Evolutionary conservation across 306 rosid species (phyloP).

Genomic region (Ziziphus jujuba): DNA sequence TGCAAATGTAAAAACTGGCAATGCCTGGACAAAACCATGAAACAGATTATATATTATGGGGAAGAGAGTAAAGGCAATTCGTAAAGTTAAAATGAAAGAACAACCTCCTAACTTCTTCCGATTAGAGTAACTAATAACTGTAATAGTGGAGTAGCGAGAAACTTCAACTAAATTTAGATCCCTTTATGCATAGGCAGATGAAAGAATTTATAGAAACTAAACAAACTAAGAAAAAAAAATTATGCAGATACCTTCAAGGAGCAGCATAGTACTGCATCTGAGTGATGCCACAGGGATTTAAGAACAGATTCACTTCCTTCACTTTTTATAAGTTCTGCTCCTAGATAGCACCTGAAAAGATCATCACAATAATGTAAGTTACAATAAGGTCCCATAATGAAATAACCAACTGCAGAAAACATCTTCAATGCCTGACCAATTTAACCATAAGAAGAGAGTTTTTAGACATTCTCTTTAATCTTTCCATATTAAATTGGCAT

Average conservation of each 20-base stretch:
- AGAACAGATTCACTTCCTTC: conserved; percentile 83
- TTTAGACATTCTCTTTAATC: too few relatives aligned
- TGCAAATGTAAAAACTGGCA: conserved; percentile 86
- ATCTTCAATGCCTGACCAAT: too few relatives aligned
- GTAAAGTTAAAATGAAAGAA: not conserved
- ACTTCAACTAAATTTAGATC: not conserved
- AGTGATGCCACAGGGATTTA: conserved; percentile 92
- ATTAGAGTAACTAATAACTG: too few relatives aligned
- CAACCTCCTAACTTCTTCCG: too few relatives aligned
- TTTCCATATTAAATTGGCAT: too few relatives aligned
- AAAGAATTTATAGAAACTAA: not conserved
- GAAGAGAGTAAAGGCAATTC: not conserved
- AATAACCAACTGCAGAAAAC: too few relatives aligned
- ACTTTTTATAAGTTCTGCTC: conserved; percentile 77
- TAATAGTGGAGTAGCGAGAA: too few relatives aligned
- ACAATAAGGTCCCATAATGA: too few relatives aligned
- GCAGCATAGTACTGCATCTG: conserved; percentile 90
- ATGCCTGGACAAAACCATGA: conserved; percentile 50
- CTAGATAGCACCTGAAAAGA: conserved; percentile 75
- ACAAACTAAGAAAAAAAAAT: not conserved
- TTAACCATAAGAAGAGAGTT: too few relatives aligned
- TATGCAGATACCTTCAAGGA: conserved; percentile 62
- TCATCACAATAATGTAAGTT: not conserved
- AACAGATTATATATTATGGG: conserved; percentile 5
- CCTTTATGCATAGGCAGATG: not conserved